These are phyloP conservation scores for Bipolaris oryzae DNA, from an alignment of 2,329 filamentous ascomycete genomes.

Conservation along the genomic window DNA sequence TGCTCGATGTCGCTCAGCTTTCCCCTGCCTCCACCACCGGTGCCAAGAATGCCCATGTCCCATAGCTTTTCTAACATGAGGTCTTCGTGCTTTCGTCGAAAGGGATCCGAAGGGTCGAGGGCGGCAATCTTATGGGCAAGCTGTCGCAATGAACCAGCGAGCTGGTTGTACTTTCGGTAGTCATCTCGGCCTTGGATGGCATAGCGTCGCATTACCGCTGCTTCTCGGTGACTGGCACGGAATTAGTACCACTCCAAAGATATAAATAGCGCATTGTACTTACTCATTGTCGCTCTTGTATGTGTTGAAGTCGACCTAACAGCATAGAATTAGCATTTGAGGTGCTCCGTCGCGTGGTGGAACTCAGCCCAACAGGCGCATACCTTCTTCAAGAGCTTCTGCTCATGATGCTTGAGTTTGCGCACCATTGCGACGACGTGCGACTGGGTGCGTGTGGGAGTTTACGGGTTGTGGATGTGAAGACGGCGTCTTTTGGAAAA, in stretches of 20 bases:
- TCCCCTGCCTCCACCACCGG: constrained; percentile 66
- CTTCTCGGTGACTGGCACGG: constrained; percentile 70
- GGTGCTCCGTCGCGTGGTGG: not conserved
- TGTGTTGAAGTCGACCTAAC: constrained; percentile 82
- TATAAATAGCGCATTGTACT: not conserved
- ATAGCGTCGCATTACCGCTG: constrained; percentile 80
- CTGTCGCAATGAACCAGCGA: constrained; percentile 73
- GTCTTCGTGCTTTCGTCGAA: constrained; percentile 82
- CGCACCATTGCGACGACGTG: constrained; percentile 71
- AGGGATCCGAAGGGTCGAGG: constrained; percentile 77
- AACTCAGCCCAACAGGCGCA: not conserved
- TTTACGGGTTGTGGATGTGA: not conserved
- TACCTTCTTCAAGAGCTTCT: constrained; percentile 81
- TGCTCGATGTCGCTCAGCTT: constrained; percentile 76
- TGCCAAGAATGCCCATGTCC: constrained; percentile 85
- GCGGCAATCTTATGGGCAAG: constrained; percentile 86
- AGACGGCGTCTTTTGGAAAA: constrained; percentile 1
- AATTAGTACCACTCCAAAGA: not conserved
- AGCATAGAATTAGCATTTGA: not conserved
- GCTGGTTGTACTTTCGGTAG: constrained; percentile 64
- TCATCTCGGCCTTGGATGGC: constrained; percentile 84
- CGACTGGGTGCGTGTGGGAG: not conserved
- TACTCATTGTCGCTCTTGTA: constrained; percentile 81
- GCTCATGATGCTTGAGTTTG: constrained; percentile 91
- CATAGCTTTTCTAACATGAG: constrained; percentile 89